Percentiles rank a stretch among this genome's conserved stretches.
phyloP scores from a whole-genome alignment of 139 green algal genomes.

The Coelastrella sp. region DNA sequence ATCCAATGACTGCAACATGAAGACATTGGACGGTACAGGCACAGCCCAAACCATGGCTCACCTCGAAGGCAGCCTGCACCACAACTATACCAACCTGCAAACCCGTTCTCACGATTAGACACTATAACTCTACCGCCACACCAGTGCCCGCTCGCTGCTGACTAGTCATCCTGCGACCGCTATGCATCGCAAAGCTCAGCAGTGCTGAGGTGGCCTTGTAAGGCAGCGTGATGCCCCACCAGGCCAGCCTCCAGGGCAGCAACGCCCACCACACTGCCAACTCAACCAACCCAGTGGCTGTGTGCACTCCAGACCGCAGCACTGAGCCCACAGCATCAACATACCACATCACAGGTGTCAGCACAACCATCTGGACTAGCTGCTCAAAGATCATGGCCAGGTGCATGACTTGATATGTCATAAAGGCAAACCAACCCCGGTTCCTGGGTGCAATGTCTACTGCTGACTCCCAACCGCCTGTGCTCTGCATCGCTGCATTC shows the following conservation, averaged over 20 bases:
- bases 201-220: background rate
- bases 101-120: too few species aligned
- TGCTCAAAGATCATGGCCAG: background rate
- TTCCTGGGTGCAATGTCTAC: too few species aligned
- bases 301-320: slow-evolving; percentile 5
- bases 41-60: too few species aligned
- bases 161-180: background rate
- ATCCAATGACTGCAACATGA: too few species aligned
- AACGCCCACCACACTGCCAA: slow-evolving; percentile 42
- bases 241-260: slow-evolving; percentile 22
- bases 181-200: background rate
- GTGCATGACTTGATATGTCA: background rate
- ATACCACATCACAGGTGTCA: slow-evolving; percentile 26
- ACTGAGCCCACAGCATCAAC: background rate
- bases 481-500: too few species aligned
- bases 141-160: too few species aligned
- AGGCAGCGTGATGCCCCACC: background rate
- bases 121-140: too few species aligned
- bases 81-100: too few species aligned
- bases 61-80: too few species aligned
- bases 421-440: background rate
- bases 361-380: background rate
- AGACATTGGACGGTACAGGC: too few species aligned
- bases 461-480: too few species aligned
- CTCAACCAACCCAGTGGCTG: slow-evolving; percentile 26